Conservation (phyloP, 257 asterid species). For the Lavandula angustifolia region DNA sequence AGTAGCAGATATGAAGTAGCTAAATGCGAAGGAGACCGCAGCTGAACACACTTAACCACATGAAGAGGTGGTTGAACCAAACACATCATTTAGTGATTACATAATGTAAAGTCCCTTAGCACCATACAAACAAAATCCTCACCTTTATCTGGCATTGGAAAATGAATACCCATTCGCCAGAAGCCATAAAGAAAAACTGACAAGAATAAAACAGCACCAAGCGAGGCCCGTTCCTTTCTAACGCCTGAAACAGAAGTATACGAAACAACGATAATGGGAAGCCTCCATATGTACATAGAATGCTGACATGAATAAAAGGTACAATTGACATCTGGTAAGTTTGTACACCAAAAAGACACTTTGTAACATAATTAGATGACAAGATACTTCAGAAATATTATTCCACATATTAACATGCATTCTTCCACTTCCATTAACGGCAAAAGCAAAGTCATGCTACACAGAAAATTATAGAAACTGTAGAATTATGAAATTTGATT, state of each 20-base stretch:
- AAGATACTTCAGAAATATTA: not conserved
- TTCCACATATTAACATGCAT: too few species aligned
- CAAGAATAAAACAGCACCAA: slow-evolving; percentile 78
- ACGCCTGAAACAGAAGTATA: slow-evolving; percentile 59
- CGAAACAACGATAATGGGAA: slow-evolving; percentile 20
- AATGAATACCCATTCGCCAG: slow-evolving; percentile 99
- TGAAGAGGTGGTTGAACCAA: slow-evolving; percentile 3
- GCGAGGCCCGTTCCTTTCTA: slow-evolving; percentile 84
- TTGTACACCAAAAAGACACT: not conserved
- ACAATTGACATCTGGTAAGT: not conserved
- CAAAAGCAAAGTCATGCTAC: not conserved
- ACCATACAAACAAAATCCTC: slow-evolving; percentile 26
- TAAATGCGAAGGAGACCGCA: slow-evolving; percentile 11
- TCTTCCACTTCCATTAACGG: slow-evolving; percentile 1
- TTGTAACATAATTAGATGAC: not conserved
- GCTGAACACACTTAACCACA: slow-evolving; percentile 14
- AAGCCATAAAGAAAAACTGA: slow-evolving; percentile 87
- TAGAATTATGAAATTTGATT: slow-evolving; percentile 3
- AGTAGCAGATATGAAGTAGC: slow-evolving; percentile 16
- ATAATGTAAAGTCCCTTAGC: slow-evolving; percentile 3
- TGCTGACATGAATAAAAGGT: not conserved
- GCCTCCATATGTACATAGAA: not conserved
- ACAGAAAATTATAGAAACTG: not conserved
- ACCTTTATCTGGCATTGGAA: slow-evolving; percentile 99
- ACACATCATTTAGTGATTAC: slow-evolving; percentile 8